These are phyloP conservation scores for Ceratocystis variospora DNA, from an alignment of 2,329 filamentous ascomycete species.

Conservation along the genomic window DNA sequence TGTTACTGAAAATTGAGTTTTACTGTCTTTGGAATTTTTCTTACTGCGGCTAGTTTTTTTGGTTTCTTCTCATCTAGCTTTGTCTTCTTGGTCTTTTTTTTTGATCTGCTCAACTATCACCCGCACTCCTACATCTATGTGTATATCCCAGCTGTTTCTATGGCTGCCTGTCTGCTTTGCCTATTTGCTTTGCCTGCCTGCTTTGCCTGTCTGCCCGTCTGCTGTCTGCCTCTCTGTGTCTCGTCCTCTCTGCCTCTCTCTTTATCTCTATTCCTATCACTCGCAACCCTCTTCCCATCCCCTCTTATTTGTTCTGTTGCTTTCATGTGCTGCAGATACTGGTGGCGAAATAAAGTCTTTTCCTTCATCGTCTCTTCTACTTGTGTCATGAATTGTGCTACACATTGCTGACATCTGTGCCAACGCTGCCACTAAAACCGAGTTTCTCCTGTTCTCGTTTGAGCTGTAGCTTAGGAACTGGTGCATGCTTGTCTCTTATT, in stretches of 20 bases:
- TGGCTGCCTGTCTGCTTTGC: too few relatives aligned
- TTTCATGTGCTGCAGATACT: neutral
- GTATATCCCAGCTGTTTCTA: neutral
- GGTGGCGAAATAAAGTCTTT: neutral
- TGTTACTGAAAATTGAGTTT: slow-evolving; percentile 1
- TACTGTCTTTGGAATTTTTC: neutral
- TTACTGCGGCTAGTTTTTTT: neutral
- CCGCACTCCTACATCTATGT: neutral
- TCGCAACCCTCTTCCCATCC: too few relatives aligned
- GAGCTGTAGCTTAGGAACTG: too few relatives aligned
- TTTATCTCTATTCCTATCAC: neutral
- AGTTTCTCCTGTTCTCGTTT: too few relatives aligned
- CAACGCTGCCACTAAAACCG: too few relatives aligned
- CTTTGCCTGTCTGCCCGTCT: neutral
- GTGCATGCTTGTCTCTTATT: too few relatives aligned
- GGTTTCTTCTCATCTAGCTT: neutral
- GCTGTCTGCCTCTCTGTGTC: too few relatives aligned
- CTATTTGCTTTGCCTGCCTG: neutral
- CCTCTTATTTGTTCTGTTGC: neutral
- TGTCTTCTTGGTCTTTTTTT: neutral
- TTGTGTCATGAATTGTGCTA: neutral
- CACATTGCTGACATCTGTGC: too few relatives aligned
- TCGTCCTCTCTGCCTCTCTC: neutral
- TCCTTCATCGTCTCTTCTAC: neutral
- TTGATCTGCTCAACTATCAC: neutral